Evolutionary conservation across 2,329 filamentous ascomycete genomes (phyloP), one percentile per base, ranked within the genome.

Genomic region (Talaromyces albobiverticillius): DNA sequence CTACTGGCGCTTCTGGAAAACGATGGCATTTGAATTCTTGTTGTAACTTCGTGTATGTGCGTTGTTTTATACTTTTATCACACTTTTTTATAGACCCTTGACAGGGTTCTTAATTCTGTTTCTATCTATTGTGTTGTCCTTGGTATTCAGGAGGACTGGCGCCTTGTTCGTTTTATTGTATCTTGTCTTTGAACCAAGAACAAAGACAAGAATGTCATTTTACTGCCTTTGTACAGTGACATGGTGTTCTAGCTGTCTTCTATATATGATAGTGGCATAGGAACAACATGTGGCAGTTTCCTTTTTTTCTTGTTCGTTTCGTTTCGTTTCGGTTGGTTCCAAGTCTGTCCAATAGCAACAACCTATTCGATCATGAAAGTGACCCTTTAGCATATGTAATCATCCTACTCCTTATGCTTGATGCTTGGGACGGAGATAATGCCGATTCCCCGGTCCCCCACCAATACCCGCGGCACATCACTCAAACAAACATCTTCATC

Each of bases 31-130:
- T 50, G 18, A 47, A n/a, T 40, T 46, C 31, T 46, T 46, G 46
- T 54, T 46, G 42, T 23, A 38, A 22, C 16, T 48, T 62, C 57
- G 57, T 64, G 60, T 65, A n/a, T n/a, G 59, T 66, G 62, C 62
- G 59, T 59, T 63, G 34, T 46, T 36, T 11, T 47, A 38, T 22
- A 16, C 22, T 51, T 46, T 45, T 36, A 36, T 14, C 29, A 20
- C 32, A 25, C 22, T 46, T 40, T 40, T 20, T 25, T 29, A 29
- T 29, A 20, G 45, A 20, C 26, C 23, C 25, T 26, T 46, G 45
- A 45, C 25, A 29, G 25, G 41, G 41, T 18, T 45, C 25, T 36
- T 36, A 36, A 36, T 48, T 46, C 23, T 16, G 10, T 22, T 32
- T 22, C 32, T 9, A 18, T 7, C 1, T 11, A 14, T 25, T 46